Conservation (phyloP, 2,329 filamentous ascomycete genomes). For the Fusarium kyushuense region DNA sequence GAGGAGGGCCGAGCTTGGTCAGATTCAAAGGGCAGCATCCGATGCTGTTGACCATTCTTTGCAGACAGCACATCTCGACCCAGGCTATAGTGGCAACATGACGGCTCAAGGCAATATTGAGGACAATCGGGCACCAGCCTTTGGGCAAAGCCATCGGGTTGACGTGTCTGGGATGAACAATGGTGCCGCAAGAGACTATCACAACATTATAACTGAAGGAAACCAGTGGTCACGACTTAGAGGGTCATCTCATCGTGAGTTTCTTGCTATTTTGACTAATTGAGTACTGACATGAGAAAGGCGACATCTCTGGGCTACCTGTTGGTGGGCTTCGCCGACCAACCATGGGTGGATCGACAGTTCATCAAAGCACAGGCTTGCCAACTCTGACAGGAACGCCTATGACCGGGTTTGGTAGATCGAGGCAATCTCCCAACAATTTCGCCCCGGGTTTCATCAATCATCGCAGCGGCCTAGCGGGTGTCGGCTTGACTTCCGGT, state of each 20-base stretch:
- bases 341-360: constrained; percentile 17
- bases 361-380: constrained; percentile 11
- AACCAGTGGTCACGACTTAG: constrained; percentile 36
- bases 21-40: constrained; percentile 67
- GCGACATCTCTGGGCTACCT: constrained; percentile 13
- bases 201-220: constrained; percentile 24
- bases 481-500: constrained; percentile 50
- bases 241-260: constrained; percentile 32
- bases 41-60: constrained; percentile 55
- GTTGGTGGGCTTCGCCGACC: constrained; percentile 24
- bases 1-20: constrained; percentile 64
- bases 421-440: constrained; percentile 13
- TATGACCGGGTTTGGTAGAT: constrained; percentile 10
- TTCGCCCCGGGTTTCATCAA: constrained; percentile 38
- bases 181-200: constrained; percentile 22
- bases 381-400: constrained; percentile 22
- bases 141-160: constrained; percentile 31
- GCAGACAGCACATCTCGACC: constrained; percentile 28
- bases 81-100: constrained; percentile 16
- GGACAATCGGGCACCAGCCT: constrained; percentile 9
- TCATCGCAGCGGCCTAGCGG: constrained; percentile 38
- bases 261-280: no score
- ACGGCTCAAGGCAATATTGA: neutral
- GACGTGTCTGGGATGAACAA: constrained; percentile 39
- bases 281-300: constrained; percentile 28